A percentile compares a stretch with the other conserved stretches of the same genome.
These are phyloP conservation scores for Melaleuca alternifolia DNA, from an alignment of 345 rosid genomes.

Conservation along the genomic window DNA sequence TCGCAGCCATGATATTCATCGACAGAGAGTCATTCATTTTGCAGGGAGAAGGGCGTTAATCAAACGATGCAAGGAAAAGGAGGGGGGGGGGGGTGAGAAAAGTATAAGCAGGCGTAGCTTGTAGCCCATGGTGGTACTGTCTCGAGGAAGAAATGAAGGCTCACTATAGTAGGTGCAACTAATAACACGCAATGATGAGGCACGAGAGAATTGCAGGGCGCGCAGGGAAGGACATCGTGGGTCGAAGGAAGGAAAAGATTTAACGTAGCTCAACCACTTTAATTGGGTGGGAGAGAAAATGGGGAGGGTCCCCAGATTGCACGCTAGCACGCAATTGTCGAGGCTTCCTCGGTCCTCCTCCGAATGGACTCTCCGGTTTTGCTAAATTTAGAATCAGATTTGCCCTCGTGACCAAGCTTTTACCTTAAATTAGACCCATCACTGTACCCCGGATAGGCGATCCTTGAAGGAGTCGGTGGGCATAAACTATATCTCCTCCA, in stretches of 20 bases:
- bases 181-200: neutral
- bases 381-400: neutral
- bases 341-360: neutral
- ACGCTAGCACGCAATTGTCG: constrained; percentile 1
- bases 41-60: neutral
- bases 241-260: neutral
- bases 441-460: neutral
- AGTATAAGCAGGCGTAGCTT: neutral
- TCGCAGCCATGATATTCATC: neutral
- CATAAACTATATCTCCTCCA: neutral
- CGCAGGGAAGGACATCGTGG: neutral
- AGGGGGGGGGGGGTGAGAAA: neutral
- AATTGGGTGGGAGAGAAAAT: constrained; percentile 3
- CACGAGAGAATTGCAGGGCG: neutral
- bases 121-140: neutral
- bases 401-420: neutral
- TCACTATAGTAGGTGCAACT: neutral
- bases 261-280: constrained; percentile 25
- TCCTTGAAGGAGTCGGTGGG: neutral
- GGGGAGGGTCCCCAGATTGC: neutral
- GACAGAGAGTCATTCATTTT: neutral
- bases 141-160: neutral
- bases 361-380: neutral
- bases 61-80: neutral
- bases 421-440: neutral